Evolutionary conservation across 2,329 filamentous ascomycete genomes (phyloP), one percentile per base, ranked within the genome.

Genomic region (Aureobasidium mangrovei): DNA sequence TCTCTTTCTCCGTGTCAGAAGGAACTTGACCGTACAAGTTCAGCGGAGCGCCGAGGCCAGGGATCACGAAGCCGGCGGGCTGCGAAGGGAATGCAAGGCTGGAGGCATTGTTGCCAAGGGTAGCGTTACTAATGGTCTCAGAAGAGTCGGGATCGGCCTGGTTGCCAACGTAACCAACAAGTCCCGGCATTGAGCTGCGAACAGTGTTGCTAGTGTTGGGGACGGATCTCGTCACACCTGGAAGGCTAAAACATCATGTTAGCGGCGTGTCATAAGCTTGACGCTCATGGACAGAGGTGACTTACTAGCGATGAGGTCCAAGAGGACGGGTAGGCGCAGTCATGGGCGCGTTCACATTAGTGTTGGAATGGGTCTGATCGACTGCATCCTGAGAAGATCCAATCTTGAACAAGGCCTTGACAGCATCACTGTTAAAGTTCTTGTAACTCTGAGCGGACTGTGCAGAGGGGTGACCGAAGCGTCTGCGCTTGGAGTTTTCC

Each of bases 321-420:
- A 18, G 18, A 18, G 18, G 18, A 18, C 18, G 18, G 18, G 18
- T 18, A 18, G 18, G 18, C 18, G 18, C 18, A 18, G 18, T 18
- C 18, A 18, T 18, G 18, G 18, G 18, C 18, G 18, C 10, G 10
- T 10, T 35, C 32, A 35, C 7, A 35, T 35, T 10, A 35, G 32
- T 35, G 32, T 35, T 7, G 7, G 32, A 35, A 10, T 35, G 32
- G 10, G 32, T 18, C 18, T 18, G 18, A 18, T 18, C 7, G 32
- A 35, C 32, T 7, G 10, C 32, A 10, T 7, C 32, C 32, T 35
- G 32, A 35, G 32, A 35, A 35, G 32, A 35, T 35, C 32, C 49
- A 24, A 40, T 28, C 10, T 36, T 53, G 49, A 53, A 53, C 49
- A 53, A 44, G 26, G 49, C 49, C 12, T 26, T 53, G 7, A 53